Evolutionary conservation across 257 asterid species (phyloP).

Genomic region (Verbascum thapsus): DNA sequence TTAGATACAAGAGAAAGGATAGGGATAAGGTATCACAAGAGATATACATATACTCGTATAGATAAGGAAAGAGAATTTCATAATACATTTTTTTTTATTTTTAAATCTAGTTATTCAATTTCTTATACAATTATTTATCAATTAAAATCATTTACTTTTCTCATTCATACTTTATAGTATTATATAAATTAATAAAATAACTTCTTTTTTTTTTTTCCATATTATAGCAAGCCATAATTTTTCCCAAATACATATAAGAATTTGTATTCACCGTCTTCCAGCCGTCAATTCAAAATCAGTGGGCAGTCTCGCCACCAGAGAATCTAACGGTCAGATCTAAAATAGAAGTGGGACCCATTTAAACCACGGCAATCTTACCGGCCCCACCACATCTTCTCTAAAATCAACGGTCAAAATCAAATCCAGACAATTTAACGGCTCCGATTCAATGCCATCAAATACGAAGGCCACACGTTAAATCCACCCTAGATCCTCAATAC

Average conservation of each 20-base stretch:
- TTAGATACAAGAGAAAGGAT: not conserved
- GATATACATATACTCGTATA: too few relatives aligned
- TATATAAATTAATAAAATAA: too few relatives aligned
- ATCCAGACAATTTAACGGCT: slow-evolving; percentile 31
- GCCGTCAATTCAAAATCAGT: slow-evolving; percentile 14
- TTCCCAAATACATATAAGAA: not conserved
- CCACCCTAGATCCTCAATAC: slow-evolving; percentile 52
- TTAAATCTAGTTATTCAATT: too few relatives aligned
- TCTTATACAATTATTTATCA: too few relatives aligned
- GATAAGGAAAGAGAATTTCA: not conserved
- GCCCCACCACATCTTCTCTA: slow-evolving; percentile 27
- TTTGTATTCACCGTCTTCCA: not conserved
- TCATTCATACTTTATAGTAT: too few relatives aligned
- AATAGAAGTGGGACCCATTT: slow-evolving; percentile 33
- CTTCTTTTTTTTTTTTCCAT: too few relatives aligned
- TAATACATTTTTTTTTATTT: too few relatives aligned
- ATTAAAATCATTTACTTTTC: too few relatives aligned
- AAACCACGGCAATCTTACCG: slow-evolving; percentile 32
- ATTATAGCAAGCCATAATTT: too few relatives aligned
- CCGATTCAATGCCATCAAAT: slow-evolving; percentile 18
- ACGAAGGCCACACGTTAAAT: slow-evolving; percentile 30
- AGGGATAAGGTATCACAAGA: too few relatives aligned
- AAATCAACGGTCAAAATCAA: slow-evolving; percentile 13
- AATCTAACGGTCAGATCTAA: slow-evolving; percentile 20
- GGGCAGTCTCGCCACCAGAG: not conserved